Evolutionary conservation across 2,329 filamentous ascomycete genomes (phyloP).

Genomic region (Colletotrichum limetticola): DNA sequence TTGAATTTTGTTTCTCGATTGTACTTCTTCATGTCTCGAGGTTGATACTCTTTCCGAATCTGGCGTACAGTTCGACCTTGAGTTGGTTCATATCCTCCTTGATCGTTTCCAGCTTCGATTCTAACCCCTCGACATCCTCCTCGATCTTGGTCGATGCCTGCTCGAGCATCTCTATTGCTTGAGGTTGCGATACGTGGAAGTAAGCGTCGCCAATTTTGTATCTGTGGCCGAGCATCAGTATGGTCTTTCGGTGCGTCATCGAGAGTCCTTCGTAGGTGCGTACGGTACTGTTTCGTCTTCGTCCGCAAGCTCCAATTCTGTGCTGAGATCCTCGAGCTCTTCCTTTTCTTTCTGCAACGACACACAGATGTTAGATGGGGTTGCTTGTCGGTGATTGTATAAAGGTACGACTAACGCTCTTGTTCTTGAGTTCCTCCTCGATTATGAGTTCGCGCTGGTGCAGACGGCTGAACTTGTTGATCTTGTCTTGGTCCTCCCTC

Average conservation of each 20-base stretch:
- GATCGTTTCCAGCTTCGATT: conserved; percentile 79
- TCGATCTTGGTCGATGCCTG: conserved; percentile 79
- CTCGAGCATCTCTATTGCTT: conserved; percentile 87
- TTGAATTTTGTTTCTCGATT: conserved; percentile 8
- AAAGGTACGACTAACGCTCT: conserved; percentile 72
- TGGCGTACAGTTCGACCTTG: conserved; percentile 92
- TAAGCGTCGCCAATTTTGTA: conserved; percentile 98
- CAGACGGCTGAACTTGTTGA: conserved; percentile 95
- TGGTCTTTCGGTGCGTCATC: background rate
- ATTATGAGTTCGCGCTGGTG: conserved; percentile 86
- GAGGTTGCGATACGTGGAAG: conserved; percentile 83
- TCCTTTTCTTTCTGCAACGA: conserved; percentile 91
- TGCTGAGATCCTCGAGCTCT: conserved; percentile 92
- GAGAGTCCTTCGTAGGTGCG: conserved; percentile 16
- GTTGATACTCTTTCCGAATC: conserved; percentile 97
- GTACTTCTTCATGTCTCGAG: conserved; percentile 76
- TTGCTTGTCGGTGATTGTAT: background rate
- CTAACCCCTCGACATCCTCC: conserved; percentile 77
- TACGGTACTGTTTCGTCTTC: conserved; percentile 95
- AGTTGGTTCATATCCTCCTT: conserved; percentile 89
- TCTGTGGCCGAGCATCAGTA: conserved; percentile 56
- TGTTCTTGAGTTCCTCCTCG: conserved; percentile 82
- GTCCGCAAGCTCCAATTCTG: conserved; percentile 92
- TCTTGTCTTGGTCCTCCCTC: conserved; percentile 97
- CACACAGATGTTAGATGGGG: conserved; percentile 30